phyloP scores from a whole-genome alignment of 164 flowering plant species.

The Nelumbo lutea region DNA sequence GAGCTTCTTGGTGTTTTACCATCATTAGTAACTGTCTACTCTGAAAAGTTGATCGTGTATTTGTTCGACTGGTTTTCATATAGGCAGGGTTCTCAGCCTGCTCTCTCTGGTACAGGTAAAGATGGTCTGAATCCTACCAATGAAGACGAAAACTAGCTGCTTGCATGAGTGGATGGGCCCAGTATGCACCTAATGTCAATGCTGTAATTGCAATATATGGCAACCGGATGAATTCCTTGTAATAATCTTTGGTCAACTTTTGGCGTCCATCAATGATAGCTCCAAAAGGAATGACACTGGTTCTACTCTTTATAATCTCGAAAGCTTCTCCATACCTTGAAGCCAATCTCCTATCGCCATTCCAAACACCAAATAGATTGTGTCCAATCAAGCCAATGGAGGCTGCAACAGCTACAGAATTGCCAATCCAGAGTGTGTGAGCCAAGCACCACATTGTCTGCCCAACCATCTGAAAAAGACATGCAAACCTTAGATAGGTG shows the following conservation, averaged over 20 bases:
- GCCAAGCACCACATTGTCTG: slow-evolving; percentile 98
- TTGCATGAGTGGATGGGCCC: slow-evolving; percentile 87
- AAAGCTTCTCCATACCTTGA: slow-evolving; percentile 71
- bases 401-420: slow-evolving; percentile 87
- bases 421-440: slow-evolving; percentile 90
- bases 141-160: slow-evolving; percentile 78
- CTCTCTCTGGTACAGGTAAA: not conserved
- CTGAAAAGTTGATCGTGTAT: no score
- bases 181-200: slow-evolving; percentile 72
- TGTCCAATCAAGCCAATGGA: slow-evolving; percentile 86
- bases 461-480: slow-evolving; percentile 76
- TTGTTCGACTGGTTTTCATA: no score
- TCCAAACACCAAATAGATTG: slow-evolving; percentile 96
- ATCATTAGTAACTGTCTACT: no score
- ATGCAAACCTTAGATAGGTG: not conserved
- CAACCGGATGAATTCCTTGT: slow-evolving; percentile 71
- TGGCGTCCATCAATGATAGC: slow-evolving; percentile 96
- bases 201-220: slow-evolving; percentile 70
- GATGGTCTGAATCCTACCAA: slow-evolving; percentile 43
- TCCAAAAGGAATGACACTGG: slow-evolving; percentile 88
- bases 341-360: slow-evolving; percentile 85
- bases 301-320: slow-evolving; percentile 65
- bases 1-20: no score
- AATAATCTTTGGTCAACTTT: slow-evolving; percentile 73
- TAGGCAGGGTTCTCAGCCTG: no score